Evolutionary conservation across 306 rosid genomes (phyloP), one percentile per base, ranked within the genome.

Genomic region (Alnus glutinosa): DNA sequence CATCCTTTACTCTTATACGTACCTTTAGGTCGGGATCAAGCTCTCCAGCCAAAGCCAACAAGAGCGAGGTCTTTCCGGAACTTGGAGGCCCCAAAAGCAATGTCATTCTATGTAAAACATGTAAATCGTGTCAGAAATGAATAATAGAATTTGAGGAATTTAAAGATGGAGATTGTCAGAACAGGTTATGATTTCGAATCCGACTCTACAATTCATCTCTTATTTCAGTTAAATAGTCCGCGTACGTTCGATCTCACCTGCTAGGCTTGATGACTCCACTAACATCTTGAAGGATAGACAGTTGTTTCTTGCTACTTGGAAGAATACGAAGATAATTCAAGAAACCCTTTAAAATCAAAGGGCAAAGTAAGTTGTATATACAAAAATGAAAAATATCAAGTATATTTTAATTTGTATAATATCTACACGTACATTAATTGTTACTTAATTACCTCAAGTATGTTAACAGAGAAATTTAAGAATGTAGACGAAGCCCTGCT

Each of bases 41-140:
- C 66, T 89, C 92, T 78, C 98, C 98, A 7, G 97, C 87, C 61
- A 94, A 79, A 63, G 93, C 96, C 73, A 89, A 62, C 78, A 94
- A 84, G 23, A 94, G 71, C 11, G 98, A 88, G 50, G 97, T 92
- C 87, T 92, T 94, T 37, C 98, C 97, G 19, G 97, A 87, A 62
- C 93, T 84, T 55, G 96, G 98, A 78, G 98, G 96, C 66, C 98
- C 98, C 55, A 94, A 70, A 79, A 94, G 97, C 34, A 94, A 70
- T 44, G 97, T 87, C 94, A 94, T 87, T 78, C 88, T 73, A 30
- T 84, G 80, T 11, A 74, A 58, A 86, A 42, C 18, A 62, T 12
- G 71, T 58, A n/a, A 77, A 63, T 46, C 8, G 4, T 48, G 62
- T 28, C 12, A 73, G 2, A 44, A 64, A 39, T n/a, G 59, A 34